Evolutionary conservation across 108 stramenopile genomes (phyloP), one percentile per base, ranked within the genome.

Genomic region (Pseudonitzschia multiseries): DNA sequence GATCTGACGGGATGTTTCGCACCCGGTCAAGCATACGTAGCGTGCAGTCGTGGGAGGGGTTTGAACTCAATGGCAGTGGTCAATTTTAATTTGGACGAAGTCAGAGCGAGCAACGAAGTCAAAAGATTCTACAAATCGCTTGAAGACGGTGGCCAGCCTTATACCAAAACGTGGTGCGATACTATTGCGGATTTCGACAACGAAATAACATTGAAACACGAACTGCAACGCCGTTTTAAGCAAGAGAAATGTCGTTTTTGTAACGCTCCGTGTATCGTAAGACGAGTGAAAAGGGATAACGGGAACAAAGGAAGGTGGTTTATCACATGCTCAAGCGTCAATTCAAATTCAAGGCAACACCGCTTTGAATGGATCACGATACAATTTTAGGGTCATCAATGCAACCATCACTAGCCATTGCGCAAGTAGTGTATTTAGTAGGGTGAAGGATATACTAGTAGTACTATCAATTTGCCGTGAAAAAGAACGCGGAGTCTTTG

Each of bases 11-110:
- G 62, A 12, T 63, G 62, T 18, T 63, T 63, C 18, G 33, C 40
- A 0, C 0, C 4, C 29, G 62, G 62, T 12, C 62, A 63, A 20
- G 62, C 62, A 63, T 63, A 63, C 62, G 62, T 63, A 8, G 62
- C 62, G 9, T 40, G 29, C 13, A 63, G 62, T 63, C 62, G 62
- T 13, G 62, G 56, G 4, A 22, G 56, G 10, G 20, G 56, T n/a
- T 57, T 57, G 56, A n/a, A 57, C 10, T 57, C 56, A n/a, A 57
- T 57, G 56, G 20, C 56, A 18, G 56, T 57, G 26, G 56, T 20
- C 13, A 57, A 57, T n/a, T 57, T 57, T 18, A 57, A n/a, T 57
- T 27, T 27, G 9, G 26, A 57, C 26, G 56, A 57, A 57, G 26
- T 57, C 56, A 14, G 26, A 57, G 26, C 56, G 18, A n/a, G 20